phyloP scores from a whole-genome alignment of 2,329 filamentous ascomycete species.

The Hypoxylon sp. region DNA sequence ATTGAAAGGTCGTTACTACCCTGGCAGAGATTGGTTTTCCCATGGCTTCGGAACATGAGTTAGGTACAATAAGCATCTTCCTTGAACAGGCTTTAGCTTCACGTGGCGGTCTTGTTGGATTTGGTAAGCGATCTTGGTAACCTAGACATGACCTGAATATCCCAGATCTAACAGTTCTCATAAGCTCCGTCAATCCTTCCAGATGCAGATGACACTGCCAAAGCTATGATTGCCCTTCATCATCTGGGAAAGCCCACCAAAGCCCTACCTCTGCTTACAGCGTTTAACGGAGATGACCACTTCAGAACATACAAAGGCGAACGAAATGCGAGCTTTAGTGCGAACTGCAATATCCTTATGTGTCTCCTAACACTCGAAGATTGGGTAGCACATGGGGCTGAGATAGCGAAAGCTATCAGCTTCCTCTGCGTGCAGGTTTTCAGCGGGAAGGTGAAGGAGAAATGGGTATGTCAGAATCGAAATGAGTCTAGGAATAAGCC shows the following conservation, averaged over 20 bases:
- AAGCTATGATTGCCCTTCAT: background rate
- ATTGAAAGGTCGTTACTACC: conserved; percentile 12
- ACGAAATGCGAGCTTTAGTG: conserved; percentile 48
- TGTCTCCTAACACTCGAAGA: conserved; percentile 42
- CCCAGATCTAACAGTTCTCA: too few relatives aligned
- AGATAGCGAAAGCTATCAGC: conserved; percentile 44
- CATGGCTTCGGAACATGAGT: too few relatives aligned
- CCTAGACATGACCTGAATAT: too few relatives aligned
- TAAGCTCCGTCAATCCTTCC: too few relatives aligned
- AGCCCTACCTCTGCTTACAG: conserved; percentile 20
- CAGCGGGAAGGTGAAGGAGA: too few relatives aligned
- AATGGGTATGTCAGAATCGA: conserved; percentile 48
- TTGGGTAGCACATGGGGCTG: too few relatives aligned
- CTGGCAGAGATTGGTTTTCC: background rate
- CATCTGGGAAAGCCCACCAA: background rate
- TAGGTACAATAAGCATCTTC: too few relatives aligned
- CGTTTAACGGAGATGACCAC: conserved; percentile 45
- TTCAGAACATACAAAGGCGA: conserved; percentile 50
- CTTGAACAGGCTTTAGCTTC: too few relatives aligned
- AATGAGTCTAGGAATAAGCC: too few relatives aligned
- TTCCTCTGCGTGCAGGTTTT: too few relatives aligned
- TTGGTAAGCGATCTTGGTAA: background rate
- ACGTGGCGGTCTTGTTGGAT: too few relatives aligned
- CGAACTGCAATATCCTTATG: conserved; percentile 51
- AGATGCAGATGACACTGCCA: conserved; percentile 4